phyloP scores from a whole-genome alignment of 176 grass and related monocot species.

The Secale cereale region DNA sequence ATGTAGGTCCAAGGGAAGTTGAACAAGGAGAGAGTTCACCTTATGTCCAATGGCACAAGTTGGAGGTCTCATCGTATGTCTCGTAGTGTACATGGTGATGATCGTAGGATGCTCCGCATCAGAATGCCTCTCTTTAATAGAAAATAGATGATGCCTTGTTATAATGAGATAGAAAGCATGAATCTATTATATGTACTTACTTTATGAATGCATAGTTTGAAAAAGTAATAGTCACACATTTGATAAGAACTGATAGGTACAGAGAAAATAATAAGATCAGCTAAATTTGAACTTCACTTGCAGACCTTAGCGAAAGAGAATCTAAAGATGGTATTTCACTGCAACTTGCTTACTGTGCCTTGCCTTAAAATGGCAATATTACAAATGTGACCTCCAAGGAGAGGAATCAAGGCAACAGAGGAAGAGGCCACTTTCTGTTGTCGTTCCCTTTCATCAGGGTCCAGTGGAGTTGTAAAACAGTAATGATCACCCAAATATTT shows the following conservation, averaged over 20 bases:
- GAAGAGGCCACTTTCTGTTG: not conserved
- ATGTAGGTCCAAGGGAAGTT: too few relatives aligned
- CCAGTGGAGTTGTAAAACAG: constrained; percentile 4
- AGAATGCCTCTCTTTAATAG: not conserved
- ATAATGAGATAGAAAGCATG: not conserved
- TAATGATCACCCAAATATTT: constrained; percentile 4
- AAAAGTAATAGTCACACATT: not conserved
- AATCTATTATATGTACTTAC: not conserved
- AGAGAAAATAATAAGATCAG: not conserved
- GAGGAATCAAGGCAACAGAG: not conserved
- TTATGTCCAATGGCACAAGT: too few relatives aligned
- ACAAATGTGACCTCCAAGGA: not conserved
- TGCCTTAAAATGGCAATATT: not conserved
- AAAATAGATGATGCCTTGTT: not conserved
- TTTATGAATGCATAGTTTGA: not conserved
- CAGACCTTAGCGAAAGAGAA: not conserved
- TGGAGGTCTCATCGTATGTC: too few relatives aligned
- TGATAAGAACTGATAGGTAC: not conserved
- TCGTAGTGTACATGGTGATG: too few relatives aligned
- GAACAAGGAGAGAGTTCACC: too few relatives aligned
- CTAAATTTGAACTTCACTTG: not conserved
- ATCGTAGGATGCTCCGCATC: too few relatives aligned
- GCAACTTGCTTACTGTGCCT: not conserved
- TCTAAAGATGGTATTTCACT: not conserved
- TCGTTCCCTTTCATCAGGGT: not conserved